These are phyloP conservation scores for Salicornia ramosissima DNA, from an alignment of 148 eudicot genomes.

Conservation along the genomic window DNA sequence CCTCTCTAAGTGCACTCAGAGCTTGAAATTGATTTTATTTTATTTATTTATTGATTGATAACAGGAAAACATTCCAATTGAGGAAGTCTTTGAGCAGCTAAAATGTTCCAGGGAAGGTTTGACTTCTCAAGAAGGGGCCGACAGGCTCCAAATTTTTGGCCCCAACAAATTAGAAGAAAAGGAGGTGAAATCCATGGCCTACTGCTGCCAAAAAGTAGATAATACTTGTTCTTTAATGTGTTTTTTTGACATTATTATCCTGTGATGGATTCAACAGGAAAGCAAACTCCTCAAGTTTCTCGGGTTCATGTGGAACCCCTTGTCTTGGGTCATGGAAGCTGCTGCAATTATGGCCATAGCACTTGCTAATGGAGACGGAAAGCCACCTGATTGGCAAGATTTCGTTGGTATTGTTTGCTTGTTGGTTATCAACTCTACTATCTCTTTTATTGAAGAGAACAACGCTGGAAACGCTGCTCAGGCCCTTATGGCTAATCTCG, in stretches of 20 bases:
- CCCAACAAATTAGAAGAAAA: slow-evolving; percentile 95
- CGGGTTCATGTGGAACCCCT: slow-evolving; percentile 98
- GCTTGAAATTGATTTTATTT: not conserved
- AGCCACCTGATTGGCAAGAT: slow-evolving; percentile 96
- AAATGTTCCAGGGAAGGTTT: slow-evolving; percentile 83
- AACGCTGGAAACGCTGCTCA: slow-evolving; percentile 98
- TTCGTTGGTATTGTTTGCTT: slow-evolving; percentile 80
- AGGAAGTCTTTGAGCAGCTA: slow-evolving; percentile 89
- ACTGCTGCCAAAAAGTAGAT: not conserved
- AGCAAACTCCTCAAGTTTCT: slow-evolving; percentile 92
- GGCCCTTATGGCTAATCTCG: slow-evolving; percentile 99
- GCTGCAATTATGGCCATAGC: slow-evolving; percentile 96
- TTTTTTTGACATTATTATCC: not conserved
- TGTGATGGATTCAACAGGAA: slow-evolving; percentile 45
- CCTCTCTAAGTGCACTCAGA: not conserved
- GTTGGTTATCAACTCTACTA: slow-evolving; percentile 89
- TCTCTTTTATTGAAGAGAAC: slow-evolving; percentile 95
- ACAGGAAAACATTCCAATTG: slow-evolving; percentile 93
- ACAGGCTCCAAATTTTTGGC: slow-evolving; percentile 79
- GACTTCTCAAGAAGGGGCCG: slow-evolving; percentile 65
- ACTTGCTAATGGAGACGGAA: slow-evolving; percentile 72
- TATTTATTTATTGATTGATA: no score
- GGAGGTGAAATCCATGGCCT: slow-evolving; percentile 36
- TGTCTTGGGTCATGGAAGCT: slow-evolving; percentile 99
- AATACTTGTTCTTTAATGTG: not conserved